Evolutionary conservation across 129 eudicot species (phyloP), one percentile per base, ranked within the genome.

Genomic region (Sambucus nigra): DNA sequence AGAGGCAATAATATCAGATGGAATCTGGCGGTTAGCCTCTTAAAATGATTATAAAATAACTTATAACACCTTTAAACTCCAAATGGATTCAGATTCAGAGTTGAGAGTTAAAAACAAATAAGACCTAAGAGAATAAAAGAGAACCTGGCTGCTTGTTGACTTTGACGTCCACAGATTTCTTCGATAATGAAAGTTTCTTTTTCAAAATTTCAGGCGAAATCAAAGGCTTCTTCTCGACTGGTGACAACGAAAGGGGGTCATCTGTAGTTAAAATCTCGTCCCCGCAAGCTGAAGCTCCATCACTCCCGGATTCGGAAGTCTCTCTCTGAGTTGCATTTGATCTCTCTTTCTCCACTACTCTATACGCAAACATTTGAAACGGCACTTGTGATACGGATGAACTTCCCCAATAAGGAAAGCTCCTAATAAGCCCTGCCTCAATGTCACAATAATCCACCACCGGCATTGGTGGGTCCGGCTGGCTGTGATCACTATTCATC

Each of bases 271-370:
- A 45, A 62, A 32, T 61, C 33, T 73, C 89, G 27, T 81, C 88
- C 23, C 72, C 89, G 32, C 67, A 52, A 17, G 74, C 68, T 14
- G 81, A 71, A 70, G 80, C 58, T 18, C 60, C 74, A 44, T 81
- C 89, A 56, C 84, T 81, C 21, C 73, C 89, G 6, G 84, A 81
- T 70, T 81, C 84, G 5, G 76, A 77, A 61, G 52, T 73, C 25
- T 77, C 81, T 54, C 69, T 66, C 49, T 26, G 45, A 47, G 42
- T 35, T 26, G 53, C 26, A 19, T 56, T 47, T 19, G 53, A 25
- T 28, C 47, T 76, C 39, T 77, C 91, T 61, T 65, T 81, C 68
- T 81, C 91, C 10, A 48, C 55, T 16, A 77, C 70, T 59, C 71
- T 69, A 47, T 73, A 81, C 11, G 69, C 70, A 47, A 81, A 81